These are phyloP conservation scores for Babesia caballi DNA, from an alignment of 169 alveolate genomes.

Conservation along the genomic window DNA sequence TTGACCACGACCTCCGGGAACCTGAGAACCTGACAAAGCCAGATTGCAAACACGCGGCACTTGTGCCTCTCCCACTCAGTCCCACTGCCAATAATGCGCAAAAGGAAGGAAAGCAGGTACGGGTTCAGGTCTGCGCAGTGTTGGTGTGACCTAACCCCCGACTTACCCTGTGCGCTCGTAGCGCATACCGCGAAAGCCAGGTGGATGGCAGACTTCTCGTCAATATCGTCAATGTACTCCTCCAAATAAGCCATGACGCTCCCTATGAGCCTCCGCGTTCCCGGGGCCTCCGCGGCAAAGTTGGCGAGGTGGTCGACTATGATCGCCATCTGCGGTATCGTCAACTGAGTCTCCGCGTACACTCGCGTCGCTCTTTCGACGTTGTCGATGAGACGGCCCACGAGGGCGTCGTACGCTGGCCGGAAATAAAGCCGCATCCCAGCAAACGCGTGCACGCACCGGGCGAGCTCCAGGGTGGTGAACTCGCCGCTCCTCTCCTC, in stretches of 20 bases:
- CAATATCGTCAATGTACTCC: conserved; percentile 67
- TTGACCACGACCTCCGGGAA: conserved; percentile 63
- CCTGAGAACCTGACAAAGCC: conserved; percentile 73
- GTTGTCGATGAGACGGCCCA: conserved; percentile 33
- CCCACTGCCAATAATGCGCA: conserved; percentile 75
- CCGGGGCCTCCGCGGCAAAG: conserved; percentile 33
- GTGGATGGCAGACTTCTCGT: conserved; percentile 67
- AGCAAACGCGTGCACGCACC: conserved; percentile 30
- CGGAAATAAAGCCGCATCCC: conserved; percentile 43
- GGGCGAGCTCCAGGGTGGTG: conserved; percentile 18
- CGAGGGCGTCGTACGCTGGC: conserved; percentile 7
- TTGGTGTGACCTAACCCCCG: not conserved
- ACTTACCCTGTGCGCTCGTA: conserved; percentile 32
- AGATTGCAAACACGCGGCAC: conserved; percentile 62
- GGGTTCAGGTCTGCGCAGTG: conserved; percentile 47
- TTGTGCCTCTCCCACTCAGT: conserved; percentile 71
- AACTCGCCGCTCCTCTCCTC: not conserved
- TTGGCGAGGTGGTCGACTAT: conserved; percentile 52
- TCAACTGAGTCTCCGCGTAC: conserved; percentile 6
- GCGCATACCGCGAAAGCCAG: conserved; percentile 64
- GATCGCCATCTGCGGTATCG: conserved; percentile 57
- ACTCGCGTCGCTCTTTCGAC: conserved; percentile 7
- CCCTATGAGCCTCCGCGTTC: conserved; percentile 41
- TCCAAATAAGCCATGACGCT: conserved; percentile 60
- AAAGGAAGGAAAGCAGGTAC: conserved; percentile 67